phyloP scores from a whole-genome alignment of 208 protist species.

The Sergeia podlipaevii region DNA sequence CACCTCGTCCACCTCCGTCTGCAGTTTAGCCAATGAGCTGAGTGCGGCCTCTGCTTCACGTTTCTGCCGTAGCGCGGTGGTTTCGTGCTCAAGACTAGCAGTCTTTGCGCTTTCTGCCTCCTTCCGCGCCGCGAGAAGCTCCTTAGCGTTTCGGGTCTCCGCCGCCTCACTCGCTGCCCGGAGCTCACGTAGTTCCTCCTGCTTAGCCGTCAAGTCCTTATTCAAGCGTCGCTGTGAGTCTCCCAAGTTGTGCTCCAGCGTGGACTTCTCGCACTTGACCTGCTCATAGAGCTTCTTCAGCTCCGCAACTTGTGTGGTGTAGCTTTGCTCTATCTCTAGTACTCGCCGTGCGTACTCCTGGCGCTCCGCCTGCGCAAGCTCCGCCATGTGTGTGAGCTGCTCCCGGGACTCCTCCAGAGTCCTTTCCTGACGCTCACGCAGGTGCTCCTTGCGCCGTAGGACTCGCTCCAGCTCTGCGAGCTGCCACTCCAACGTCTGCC shows the following conservation, averaged over 20 bases:
- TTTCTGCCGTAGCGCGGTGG: conserved; percentile 14
- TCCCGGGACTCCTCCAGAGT: conserved; percentile 9
- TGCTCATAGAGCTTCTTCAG: conserved; percentile 13
- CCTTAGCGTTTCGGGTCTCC: too few species aligned
- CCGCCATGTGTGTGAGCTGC: conserved; percentile 9
- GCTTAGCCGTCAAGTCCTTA: background rate
- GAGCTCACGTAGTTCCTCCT: background rate
- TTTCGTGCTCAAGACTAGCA: background rate
- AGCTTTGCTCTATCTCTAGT: conserved; percentile 9
- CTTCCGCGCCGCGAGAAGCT: background rate
- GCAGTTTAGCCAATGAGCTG: background rate
- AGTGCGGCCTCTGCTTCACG: conserved; percentile 15
- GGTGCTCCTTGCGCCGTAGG: conserved; percentile 8
- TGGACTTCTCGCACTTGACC: conserved; percentile 5
- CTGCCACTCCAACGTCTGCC: conserved; percentile 8
- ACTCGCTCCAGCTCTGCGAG: conserved; percentile 14
- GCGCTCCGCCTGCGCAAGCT: conserved; percentile 5
- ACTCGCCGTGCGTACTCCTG: background rate
- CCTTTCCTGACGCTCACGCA: conserved; percentile 15
- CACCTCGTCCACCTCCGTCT: conserved; percentile 11
- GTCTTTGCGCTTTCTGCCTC: background rate
- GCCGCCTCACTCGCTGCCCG: too few species aligned
- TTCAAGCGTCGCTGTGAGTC: background rate
- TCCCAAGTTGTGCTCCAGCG: conserved; percentile 1
- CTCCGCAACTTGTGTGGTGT: conserved; percentile 15